Evolutionary conservation across 140 eudicot genomes (phyloP).

Genomic region (Flaveria floridana): DNA sequence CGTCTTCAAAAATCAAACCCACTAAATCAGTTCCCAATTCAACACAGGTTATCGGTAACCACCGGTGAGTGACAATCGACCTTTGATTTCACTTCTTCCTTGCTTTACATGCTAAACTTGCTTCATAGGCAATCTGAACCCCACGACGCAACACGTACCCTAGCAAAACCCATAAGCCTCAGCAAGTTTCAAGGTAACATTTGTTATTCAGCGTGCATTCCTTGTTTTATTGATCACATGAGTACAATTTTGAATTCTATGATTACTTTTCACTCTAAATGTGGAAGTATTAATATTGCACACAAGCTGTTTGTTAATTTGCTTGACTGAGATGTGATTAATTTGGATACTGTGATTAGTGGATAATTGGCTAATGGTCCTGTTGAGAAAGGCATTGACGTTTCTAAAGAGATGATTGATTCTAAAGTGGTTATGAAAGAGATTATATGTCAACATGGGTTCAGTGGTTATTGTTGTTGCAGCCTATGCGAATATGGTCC

Average conservation of each 20-base stretch:
- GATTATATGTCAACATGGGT: too few species aligned
- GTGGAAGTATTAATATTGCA: slow-evolving; percentile 38
- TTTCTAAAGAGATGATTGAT: slow-evolving; percentile 45
- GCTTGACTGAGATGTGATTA: slow-evolving; percentile 55
- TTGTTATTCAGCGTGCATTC: background rate
- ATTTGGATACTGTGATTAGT: slow-evolving; percentile 65
- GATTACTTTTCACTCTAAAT: slow-evolving; percentile 43
- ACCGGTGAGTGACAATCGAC: too few species aligned
- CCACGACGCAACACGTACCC: too few species aligned
- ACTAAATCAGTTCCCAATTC: too few species aligned
- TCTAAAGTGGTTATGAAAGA: too few species aligned
- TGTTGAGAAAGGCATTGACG: slow-evolving; percentile 36
- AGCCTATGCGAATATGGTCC: slow-evolving; percentile 42
- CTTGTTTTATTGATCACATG: background rate
- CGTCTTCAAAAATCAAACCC: too few species aligned
- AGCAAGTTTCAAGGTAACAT: background rate
- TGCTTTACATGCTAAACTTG: too few species aligned
- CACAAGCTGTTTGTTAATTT: slow-evolving; percentile 53
- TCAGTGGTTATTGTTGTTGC: slow-evolving; percentile 49
- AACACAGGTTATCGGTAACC: too few species aligned
- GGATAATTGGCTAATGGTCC: slow-evolving; percentile 50
- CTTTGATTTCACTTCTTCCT: too few species aligned
- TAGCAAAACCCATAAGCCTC: too few species aligned
- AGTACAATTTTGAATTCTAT: slow-evolving; percentile 42
- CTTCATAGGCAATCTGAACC: too few species aligned